These are phyloP conservation scores for Desmodesmus armatus DNA, from an alignment of 139 green algal species.

Conservation along the genomic window DNA sequence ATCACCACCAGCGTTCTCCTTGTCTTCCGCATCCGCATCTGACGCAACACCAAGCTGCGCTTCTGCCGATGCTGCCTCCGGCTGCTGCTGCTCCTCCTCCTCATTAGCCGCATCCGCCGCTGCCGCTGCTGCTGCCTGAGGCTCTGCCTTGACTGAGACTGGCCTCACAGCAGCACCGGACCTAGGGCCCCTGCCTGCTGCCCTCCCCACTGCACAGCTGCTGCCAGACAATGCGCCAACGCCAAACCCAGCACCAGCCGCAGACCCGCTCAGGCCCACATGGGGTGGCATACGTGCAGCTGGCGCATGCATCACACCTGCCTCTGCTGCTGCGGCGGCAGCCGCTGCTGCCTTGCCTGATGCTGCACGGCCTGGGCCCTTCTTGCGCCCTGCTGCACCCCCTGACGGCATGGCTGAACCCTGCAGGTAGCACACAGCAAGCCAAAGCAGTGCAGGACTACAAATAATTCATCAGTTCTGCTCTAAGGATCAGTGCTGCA, in stretches of 20 bases:
- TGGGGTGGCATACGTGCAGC: background rate
- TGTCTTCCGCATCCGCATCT: background rate
- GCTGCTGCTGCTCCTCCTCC: background rate
- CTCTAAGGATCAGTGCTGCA: background rate
- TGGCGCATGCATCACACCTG: background rate
- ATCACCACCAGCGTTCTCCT: background rate
- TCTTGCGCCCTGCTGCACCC: background rate
- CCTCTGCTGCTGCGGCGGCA: background rate
- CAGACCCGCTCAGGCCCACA: too few relatives aligned
- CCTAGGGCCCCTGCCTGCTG: background rate
- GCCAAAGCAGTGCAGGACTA: background rate
- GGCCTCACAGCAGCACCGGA: background rate
- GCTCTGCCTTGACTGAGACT: background rate
- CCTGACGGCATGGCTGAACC: background rate
- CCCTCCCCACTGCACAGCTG: constrained; percentile 21
- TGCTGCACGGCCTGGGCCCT: constrained; percentile 5
- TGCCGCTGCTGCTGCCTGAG: background rate
- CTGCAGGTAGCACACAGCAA: background rate
- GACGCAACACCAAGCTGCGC: background rate
- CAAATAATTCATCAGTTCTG: background rate
- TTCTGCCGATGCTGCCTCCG: background rate
- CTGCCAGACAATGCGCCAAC: constrained; percentile 7
- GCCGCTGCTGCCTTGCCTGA: constrained; percentile 10
- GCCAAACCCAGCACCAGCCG: background rate
- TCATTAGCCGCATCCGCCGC: background rate